These are phyloP conservation scores for Nelumbo lutea DNA, from an alignment of 164 flowering plant species.

Conservation along the genomic window DNA sequence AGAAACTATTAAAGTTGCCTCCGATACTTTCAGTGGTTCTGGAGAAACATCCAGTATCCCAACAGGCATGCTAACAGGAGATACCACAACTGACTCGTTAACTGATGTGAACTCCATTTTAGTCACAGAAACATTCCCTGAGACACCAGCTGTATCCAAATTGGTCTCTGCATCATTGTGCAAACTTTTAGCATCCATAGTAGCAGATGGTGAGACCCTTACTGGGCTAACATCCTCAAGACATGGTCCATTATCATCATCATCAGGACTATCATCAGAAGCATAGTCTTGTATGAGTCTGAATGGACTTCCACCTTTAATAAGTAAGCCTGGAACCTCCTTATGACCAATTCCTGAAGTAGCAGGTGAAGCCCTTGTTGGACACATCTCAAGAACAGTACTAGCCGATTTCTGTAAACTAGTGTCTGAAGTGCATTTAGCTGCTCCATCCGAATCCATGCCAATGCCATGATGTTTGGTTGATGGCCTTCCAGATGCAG, in stretches of 20 bases:
- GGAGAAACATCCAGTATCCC: slow-evolving; percentile 5
- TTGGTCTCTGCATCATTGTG: slow-evolving; percentile 16
- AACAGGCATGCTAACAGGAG: slow-evolving; percentile 2
- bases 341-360: slow-evolving; percentile 16
- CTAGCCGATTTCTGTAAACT: slow-evolving; percentile 6
- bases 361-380: slow-evolving; percentile 14
- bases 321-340: slow-evolving; percentile 17
- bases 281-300: slow-evolving; percentile 60
- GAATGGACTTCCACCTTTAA: slow-evolving; percentile 41
- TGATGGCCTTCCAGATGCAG: slow-evolving; percentile 2
- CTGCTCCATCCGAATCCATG: slow-evolving; percentile 12
- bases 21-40: slow-evolving; percentile 10
- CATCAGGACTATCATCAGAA: slow-evolving; percentile 56
- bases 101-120: slow-evolving; percentile 5
- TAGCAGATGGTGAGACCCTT: slow-evolving; percentile 16
- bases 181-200: slow-evolving; percentile 9
- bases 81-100: slow-evolving; percentile 5
- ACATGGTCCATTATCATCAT: slow-evolving; percentile 23
- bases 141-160: slow-evolving; percentile 12
- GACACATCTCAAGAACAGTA: slow-evolving; percentile 6
- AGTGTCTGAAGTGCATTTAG: slow-evolving; percentile 14
- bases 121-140: slow-evolving; percentile 15
- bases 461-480: slow-evolving; percentile 8
- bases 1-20: slow-evolving; percentile 9
- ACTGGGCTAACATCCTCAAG: slow-evolving; percentile 21